Conservation (phyloP, 2,329 filamentous ascomycete species). For the Penicillium carneum region DNA sequence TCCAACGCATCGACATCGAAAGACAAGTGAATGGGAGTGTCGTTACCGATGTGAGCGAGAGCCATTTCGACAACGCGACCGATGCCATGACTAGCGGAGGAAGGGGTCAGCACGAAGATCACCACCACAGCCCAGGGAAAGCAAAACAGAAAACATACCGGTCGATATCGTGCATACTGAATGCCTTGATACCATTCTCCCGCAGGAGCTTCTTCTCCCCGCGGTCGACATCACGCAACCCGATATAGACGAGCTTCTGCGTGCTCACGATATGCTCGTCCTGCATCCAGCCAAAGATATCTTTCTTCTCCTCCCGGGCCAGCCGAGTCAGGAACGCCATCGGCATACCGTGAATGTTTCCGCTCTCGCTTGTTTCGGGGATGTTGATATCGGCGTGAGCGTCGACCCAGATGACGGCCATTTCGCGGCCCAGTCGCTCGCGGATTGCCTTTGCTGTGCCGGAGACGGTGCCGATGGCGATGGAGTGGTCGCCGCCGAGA, state of each 20-base stretch:
- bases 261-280: conserved; percentile 66
- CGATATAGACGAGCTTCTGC: conserved; percentile 95
- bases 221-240: conserved; percentile 88
- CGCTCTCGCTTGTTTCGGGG: conserved; percentile 84
- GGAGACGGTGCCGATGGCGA: conserved; percentile 91
- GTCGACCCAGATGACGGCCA: conserved; percentile 98
- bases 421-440: conserved; percentile 80
- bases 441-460: conserved; percentile 85
- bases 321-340: conserved; percentile 89
- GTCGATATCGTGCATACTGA: conserved; percentile 98
- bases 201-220: conserved; percentile 90
- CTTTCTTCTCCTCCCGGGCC: conserved; percentile 74
- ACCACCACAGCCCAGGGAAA: background rate
- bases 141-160: conserved; percentile 60
- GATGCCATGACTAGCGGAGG: conserved; percentile 76
- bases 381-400: conserved; percentile 98
- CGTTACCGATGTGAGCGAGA: conserved; percentile 89
- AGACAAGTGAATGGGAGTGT: conserved; percentile 94
- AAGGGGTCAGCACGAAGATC: conserved; percentile 13
- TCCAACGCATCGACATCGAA: conserved; percentile 97
- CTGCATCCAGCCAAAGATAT: conserved; percentile 89
- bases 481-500: conserved; percentile 92
- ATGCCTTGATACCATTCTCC: conserved; percentile 90
- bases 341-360: conserved; percentile 98
- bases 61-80: conserved; percentile 97